phyloP scores from a whole-genome alignment of 1,284 basidiomycete genomes.

The Abortiporus biennis region DNA sequence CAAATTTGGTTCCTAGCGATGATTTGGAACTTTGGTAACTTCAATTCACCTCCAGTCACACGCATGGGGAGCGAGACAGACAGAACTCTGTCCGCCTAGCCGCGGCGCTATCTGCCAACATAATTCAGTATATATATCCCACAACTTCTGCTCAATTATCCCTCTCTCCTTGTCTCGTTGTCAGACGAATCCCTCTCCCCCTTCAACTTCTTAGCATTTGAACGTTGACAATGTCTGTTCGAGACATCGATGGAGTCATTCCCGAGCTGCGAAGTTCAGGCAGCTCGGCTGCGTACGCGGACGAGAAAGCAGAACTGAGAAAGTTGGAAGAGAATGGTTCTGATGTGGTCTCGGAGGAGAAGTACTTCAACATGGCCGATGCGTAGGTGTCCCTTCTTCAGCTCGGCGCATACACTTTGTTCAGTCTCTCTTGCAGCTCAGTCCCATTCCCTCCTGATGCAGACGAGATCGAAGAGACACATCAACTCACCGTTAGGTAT shows the following conservation, averaged over 20 bases:
- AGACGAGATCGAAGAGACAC: slow-evolving; percentile 42
- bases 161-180: neutral
- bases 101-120: no score
- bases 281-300: slow-evolving; percentile 1
- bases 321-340: neutral
- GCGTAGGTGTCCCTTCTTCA: neutral
- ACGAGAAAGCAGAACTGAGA: neutral
- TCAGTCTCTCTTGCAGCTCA: no score
- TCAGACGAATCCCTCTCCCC: neutral
- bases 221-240: neutral
- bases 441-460: slow-evolving; percentile 48
- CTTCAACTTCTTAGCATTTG: neutral
- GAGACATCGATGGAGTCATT: slow-evolving; percentile 3
- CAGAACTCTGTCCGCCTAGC: no score
- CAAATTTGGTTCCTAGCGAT: no score
- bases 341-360: neutral
- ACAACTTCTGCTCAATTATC: no score
- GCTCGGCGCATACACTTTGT: neutral
- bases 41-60: no score
- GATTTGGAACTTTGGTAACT: no score
- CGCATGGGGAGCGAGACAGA: no score
- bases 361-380: neutral
- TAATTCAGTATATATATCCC: no score
- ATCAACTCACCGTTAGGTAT: slow-evolving; percentile 46
- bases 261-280: slow-evolving; percentile 1